Evolutionary conservation across 768 basidiomycete species (phyloP), one percentile per base, ranked within the genome.

Genomic region (Pulveroboletus frians): DNA sequence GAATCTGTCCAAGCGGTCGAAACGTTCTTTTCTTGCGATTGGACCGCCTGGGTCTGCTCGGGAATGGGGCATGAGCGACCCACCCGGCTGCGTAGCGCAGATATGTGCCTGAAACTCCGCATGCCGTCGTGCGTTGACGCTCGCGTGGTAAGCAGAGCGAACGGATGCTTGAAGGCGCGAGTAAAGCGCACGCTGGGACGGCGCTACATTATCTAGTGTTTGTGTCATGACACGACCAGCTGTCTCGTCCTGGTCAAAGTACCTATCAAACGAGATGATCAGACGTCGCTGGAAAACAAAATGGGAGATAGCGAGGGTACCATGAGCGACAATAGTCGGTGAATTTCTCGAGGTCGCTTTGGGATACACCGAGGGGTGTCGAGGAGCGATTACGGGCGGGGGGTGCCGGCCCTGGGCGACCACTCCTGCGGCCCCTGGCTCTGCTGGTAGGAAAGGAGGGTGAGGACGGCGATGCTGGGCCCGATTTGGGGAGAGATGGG

Each of bases 31-130:
- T 64, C 72, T 75, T 9, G 92, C 90, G n/a, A 75, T 64, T 20
- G 74, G 65, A 27, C 84, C 80, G 26, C 62, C 62, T 21, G 89
- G 84, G 55, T 88, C 73, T 34, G 81, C 78, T 52, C 92, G 76
- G 26, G 85, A 76, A 63, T 83, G 78, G 23, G 88, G 85, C 67
- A 82, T 77, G 43, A 94, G 65, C 5, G 91, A 93, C 36, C 81
- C 86, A 43, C 91, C 90, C 3, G 88, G 84, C 47, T 81, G 76
- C 5, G 85, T 92, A 13, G 87, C 83, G 46, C 79, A 78, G 26
- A 95, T 70, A 58, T 91, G 85, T 27, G 92, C 92, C 64, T 81
- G 87, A 66, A 91, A 92, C 62, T 93, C 91, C 15, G 90, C 85
- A 50, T 84, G 80, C 43, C 85, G 76, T 31, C 90, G 77, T 32